These are phyloP conservation scores for Metrosideros polymorpha DNA, from an alignment of 441 rosid genomes.

Conservation along the genomic window DNA sequence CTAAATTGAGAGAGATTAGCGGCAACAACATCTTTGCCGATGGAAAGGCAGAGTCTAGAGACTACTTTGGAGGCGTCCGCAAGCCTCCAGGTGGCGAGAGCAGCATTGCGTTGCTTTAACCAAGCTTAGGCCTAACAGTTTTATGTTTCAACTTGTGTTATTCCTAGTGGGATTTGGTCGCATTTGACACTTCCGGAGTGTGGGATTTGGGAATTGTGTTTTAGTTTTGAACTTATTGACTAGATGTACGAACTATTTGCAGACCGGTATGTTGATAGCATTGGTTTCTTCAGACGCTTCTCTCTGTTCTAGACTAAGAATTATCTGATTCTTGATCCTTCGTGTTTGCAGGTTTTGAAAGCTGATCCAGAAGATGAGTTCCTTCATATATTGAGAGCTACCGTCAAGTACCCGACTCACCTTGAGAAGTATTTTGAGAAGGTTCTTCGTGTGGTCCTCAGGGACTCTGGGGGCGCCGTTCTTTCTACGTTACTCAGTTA, in stretches of 20 bases:
- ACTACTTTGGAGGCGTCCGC: slow-evolving; percentile 89
- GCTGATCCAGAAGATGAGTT: slow-evolving; percentile 60
- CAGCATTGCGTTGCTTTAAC: slow-evolving; percentile 86
- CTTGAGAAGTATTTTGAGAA: slow-evolving; percentile 76
- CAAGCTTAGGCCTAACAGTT: neutral
- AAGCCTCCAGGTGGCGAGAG: slow-evolving; percentile 98
- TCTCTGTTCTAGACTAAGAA: neutral
- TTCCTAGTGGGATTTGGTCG: neutral
- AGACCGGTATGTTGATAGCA: neutral
- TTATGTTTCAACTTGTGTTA: neutral
- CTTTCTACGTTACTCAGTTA: slow-evolving; percentile 63
- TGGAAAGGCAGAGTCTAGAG: slow-evolving; percentile 82
- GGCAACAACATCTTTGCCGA: slow-evolving; percentile 88
- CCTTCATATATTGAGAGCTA: slow-evolving; percentile 51
- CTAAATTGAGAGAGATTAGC: slow-evolving; percentile 79
- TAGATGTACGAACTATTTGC: neutral
- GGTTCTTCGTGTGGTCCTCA: slow-evolving; percentile 57
- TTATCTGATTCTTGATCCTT: neutral
- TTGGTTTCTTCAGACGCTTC: neutral
- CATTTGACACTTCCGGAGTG: neutral
- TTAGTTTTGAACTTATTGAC: neutral
- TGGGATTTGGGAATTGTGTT: neutral
- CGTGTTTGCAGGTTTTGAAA: slow-evolving; percentile 42
- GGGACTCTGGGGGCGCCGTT: slow-evolving; percentile 62
- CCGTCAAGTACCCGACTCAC: slow-evolving; percentile 55